A percentile compares a stretch with the other conserved stretches of the same genome.
Evolutionary conservation across 805 yeast genomes (phyloP).

Genomic region (Hanseniaspora osmophila): DNA sequence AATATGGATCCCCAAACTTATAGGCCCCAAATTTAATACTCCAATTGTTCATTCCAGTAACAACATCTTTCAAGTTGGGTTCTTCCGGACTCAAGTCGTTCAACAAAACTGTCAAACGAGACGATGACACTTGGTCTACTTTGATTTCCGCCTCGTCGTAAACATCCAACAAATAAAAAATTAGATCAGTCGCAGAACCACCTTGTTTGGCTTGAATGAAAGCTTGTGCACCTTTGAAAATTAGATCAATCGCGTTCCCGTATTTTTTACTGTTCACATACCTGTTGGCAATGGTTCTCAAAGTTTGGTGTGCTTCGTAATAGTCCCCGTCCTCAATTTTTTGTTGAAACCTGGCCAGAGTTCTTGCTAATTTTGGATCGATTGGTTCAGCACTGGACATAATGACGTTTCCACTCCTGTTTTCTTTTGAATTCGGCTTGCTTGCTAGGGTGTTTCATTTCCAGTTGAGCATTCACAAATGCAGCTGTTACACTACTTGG

Average conservation of each 20-base stretch:
- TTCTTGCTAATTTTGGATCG: constrained; percentile 36
- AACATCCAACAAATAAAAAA: constrained; percentile 57
- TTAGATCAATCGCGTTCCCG: constrained; percentile 56
- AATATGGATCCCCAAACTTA: constrained; percentile 58
- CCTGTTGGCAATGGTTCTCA: constrained; percentile 79
- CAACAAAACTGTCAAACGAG: constrained; percentile 34
- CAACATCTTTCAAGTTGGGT: constrained; percentile 50
- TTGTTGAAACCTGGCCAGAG: constrained; percentile 50
- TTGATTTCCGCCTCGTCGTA: constrained; percentile 36
- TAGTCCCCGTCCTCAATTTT: constrained; percentile 62
- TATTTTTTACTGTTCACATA: constrained; percentile 57
- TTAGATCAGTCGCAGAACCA: constrained; percentile 71
- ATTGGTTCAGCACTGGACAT: constrained; percentile 4
- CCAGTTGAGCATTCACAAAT: no score
- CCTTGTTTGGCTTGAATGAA: constrained; percentile 57
- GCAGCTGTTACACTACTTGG: no score
- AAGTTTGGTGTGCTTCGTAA: constrained; percentile 93
- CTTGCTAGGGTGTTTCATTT: background rate
- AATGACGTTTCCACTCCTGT: background rate
- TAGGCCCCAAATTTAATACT: constrained; percentile 33
- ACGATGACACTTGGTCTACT: constrained; percentile 30
- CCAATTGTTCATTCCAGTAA: constrained; percentile 58
- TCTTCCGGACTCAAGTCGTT: constrained; percentile 34
- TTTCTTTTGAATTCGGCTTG: background rate
- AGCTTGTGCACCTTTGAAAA: constrained; percentile 56